Percentiles rank a stretch among this genome's conserved stretches.
phyloP scores from a whole-genome alignment of 441 rosid genomes.

The Croton laevigatus region DNA sequence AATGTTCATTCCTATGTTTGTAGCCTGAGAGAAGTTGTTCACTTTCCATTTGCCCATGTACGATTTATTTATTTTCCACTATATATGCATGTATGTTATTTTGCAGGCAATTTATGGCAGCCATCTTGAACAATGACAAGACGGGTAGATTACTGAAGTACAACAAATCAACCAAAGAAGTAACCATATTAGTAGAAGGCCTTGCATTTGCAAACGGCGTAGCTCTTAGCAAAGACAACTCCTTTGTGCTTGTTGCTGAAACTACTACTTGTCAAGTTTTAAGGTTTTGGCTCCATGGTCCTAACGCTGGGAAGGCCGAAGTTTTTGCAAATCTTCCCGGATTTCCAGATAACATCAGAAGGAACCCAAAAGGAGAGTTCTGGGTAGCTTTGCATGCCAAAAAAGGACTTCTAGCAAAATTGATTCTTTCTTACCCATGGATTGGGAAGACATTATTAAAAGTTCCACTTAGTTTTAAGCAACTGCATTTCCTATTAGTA shows the following conservation, averaged over 20 bases:
- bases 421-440: constrained; percentile 37
- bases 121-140: constrained; percentile 47
- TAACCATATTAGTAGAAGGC: constrained; percentile 43
- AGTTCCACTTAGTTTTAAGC: constrained; percentile 46
- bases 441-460: constrained; percentile 46
- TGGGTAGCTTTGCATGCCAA: constrained; percentile 78
- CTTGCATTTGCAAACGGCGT: constrained; percentile 77
- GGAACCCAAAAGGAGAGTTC: constrained; percentile 59
- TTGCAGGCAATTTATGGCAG: constrained; percentile 55
- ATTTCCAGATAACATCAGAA: constrained; percentile 65
- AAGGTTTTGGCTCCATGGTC: constrained; percentile 62
- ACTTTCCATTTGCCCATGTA: not conserved
- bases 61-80: not conserved
- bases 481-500: constrained; percentile 46
- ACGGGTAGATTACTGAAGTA: constrained; percentile 70
- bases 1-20: not conserved
- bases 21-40: not conserved
- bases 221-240: constrained; percentile 57
- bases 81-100: not conserved
- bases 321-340: constrained; percentile 64
- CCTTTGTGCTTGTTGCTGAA: constrained; percentile 56
- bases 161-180: constrained; percentile 45
- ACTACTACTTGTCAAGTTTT: constrained; percentile 42
- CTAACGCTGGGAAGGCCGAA: constrained; percentile 48
- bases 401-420: constrained; percentile 38